Percentiles rank a stretch among this genome's conserved stretches.
These are phyloP conservation scores for Daldinia eschscholtzii DNA, from an alignment of 2,329 filamentous ascomycete species.

Conservation along the genomic window DNA sequence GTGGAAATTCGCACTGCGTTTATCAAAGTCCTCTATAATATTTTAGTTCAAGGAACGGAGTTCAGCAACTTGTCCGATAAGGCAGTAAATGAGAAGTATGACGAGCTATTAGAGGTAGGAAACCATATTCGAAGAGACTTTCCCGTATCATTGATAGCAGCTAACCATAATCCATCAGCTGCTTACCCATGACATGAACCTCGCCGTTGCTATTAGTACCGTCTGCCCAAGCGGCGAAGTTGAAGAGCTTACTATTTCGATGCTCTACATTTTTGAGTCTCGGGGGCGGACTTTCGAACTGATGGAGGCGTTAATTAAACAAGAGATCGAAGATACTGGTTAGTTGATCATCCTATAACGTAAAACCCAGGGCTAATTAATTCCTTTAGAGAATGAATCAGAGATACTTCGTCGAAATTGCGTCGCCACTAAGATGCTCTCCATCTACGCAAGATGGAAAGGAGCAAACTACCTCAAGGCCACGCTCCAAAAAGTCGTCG, in stretches of 20 bases:
- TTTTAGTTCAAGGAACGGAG: constrained; percentile 77
- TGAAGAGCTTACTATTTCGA: constrained; percentile 75
- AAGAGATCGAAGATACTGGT: constrained; percentile 77
- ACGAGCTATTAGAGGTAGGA: constrained; percentile 71
- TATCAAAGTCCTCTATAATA: constrained; percentile 77
- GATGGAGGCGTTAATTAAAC: constrained; percentile 74
- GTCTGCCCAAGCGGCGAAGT: constrained; percentile 76
- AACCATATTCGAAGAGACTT: constrained; percentile 31
- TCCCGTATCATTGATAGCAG: background rate
- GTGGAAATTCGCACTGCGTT: constrained; percentile 77
- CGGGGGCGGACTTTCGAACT: constrained; percentile 73
- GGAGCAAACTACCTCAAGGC: constrained; percentile 71
- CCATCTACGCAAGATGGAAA: constrained; percentile 79
- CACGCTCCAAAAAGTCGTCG: constrained; percentile 75
- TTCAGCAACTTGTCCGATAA: constrained; percentile 77
- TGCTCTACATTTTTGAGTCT: constrained; percentile 78
- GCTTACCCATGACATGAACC: constrained; percentile 71
- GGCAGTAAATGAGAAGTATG: constrained; percentile 76
- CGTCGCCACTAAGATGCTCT: constrained; percentile 79
- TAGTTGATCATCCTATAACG: constrained; percentile 40
- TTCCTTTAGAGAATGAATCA: constrained; percentile 70
- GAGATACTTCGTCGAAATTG: constrained; percentile 76
- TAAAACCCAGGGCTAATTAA: constrained; percentile 9
- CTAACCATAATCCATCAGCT: constrained; percentile 56
- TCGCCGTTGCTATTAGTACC: constrained; percentile 73